phyloP scores from a whole-genome alignment of 1,139 yeast genomes.

The Kodamaea alishanica region DNA sequence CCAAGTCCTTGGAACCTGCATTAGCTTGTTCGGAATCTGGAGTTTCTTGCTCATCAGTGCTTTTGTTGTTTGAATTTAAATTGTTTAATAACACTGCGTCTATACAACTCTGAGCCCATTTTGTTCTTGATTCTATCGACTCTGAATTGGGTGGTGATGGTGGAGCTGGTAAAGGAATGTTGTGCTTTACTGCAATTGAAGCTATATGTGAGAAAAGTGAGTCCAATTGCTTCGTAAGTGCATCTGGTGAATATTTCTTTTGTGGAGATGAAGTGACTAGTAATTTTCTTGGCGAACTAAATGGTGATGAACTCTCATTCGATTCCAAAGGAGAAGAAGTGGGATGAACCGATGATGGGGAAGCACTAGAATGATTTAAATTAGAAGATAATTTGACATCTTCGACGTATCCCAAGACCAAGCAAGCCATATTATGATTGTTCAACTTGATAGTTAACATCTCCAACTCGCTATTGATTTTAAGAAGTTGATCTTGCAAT shows the following conservation, averaged over 20 bases:
- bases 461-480: conserved; percentile 31
- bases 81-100: conserved; percentile 27
- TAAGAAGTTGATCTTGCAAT: conserved; percentile 31
- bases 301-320: conserved; percentile 7
- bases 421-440: conserved; percentile 44
- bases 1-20: too few relatives aligned
- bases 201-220: conserved; percentile 51
- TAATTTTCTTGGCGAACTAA: conserved; percentile 9
- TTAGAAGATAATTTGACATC: conserved; percentile 30
- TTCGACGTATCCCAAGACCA: conserved; percentile 45
- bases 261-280: conserved; percentile 4
- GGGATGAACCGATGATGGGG: too few relatives aligned
- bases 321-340: neutral
- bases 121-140: conserved; percentile 30
- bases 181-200: conserved; percentile 51
- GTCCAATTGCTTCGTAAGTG: conserved; percentile 30
- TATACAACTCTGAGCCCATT: conserved; percentile 56
- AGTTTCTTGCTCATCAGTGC: too few relatives aligned
- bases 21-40: too few relatives aligned
- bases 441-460: conserved; percentile 25
- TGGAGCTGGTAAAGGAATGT: conserved; percentile 47
- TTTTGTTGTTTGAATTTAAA: too few relatives aligned
- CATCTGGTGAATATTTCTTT: conserved; percentile 9
- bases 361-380: conserved; percentile 1
- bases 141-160: conserved; percentile 26